These are phyloP conservation scores for Stipa capillata DNA, from an alignment of 176 grass and related monocot species.

Conservation along the genomic window DNA sequence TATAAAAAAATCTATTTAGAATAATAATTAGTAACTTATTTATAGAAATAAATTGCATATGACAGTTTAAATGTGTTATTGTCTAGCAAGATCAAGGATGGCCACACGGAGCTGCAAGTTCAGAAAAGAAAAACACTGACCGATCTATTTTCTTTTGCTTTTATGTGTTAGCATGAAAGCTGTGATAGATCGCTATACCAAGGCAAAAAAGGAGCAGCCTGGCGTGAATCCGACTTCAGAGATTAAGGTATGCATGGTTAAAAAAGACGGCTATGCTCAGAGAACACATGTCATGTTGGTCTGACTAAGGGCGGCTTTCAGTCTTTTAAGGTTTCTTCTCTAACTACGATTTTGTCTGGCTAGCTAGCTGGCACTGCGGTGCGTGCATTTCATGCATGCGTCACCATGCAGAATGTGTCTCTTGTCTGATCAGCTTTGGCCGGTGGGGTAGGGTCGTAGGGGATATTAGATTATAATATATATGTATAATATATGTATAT, in stretches of 20 bases:
- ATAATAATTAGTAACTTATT: no score
- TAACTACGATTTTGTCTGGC: background rate
- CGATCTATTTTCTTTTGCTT: background rate
- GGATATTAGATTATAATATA: background rate
- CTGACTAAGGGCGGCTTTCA: background rate
- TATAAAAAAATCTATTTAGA: no score
- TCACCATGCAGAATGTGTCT: background rate
- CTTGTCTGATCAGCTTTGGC: background rate
- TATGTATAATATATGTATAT: no score
- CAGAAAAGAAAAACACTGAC: slow-evolving; percentile 6
- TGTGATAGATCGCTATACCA: slow-evolving; percentile 52
- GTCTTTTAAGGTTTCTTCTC: background rate
- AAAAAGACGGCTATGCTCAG: background rate
- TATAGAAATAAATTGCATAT: no score
- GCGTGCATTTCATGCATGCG: background rate
- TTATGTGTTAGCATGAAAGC: slow-evolving; percentile 49
- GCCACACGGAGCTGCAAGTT: background rate
- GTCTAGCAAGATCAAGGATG: no score
- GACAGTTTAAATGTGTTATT: background rate
- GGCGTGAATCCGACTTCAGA: slow-evolving; percentile 37
- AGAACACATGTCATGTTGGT: background rate
- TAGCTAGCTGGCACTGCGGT: background rate
- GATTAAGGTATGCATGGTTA: slow-evolving; percentile 41
- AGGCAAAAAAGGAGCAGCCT: slow-evolving; percentile 45
- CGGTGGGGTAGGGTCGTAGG: background rate